Evolutionary conservation across 169 alveolate species (phyloP).

Genomic region (Plasmodium relictum): DNA sequence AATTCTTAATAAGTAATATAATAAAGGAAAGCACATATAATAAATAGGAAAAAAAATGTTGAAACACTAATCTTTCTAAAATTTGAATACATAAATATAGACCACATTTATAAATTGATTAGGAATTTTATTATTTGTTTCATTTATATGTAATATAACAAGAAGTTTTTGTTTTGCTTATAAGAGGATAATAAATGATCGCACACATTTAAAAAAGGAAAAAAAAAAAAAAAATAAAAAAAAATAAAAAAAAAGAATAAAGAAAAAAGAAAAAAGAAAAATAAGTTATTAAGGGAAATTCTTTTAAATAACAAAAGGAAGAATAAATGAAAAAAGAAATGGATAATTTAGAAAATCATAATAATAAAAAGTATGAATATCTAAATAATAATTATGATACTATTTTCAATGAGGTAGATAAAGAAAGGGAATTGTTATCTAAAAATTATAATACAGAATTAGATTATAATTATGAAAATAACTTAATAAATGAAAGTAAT

Average conservation of each 20-base stretch:
- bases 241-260: background rate
- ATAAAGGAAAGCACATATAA: background rate
- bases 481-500: constrained; percentile 11
- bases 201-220: background rate
- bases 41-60: background rate
- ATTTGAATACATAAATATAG: background rate
- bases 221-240: constrained; percentile 13
- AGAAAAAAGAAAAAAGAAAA: constrained; percentile 9
- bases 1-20: background rate
- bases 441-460: constrained; percentile 21
- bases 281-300: background rate
- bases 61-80: background rate
- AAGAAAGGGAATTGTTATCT: constrained; percentile 18
- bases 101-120: too few relatives aligned
- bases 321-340: constrained; percentile 19
- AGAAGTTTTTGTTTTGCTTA: background rate
- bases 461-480: constrained; percentile 28
- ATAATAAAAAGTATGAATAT: constrained; percentile 61
- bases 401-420: constrained; percentile 29
- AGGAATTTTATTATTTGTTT: too few relatives aligned
- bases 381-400: constrained; percentile 44
- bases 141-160: background rate
- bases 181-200: background rate
- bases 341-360: constrained; percentile 61
- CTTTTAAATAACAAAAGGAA: background rate